Conservation (phyloP, 768 basidiomycete species). For the Termitomyces sp. region DNA sequence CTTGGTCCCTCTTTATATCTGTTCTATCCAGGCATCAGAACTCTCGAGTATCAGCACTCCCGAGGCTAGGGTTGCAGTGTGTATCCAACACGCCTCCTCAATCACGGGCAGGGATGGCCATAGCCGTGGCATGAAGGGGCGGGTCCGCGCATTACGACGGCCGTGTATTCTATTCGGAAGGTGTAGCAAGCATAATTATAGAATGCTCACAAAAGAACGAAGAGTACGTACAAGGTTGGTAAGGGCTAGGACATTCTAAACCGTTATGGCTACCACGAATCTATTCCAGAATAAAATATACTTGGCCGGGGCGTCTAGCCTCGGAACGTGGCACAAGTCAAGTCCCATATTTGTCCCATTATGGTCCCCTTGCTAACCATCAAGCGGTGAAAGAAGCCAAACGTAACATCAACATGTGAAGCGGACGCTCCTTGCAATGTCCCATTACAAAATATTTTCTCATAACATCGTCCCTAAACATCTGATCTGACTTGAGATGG, state of each 20-base stretch:
- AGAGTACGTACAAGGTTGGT: conserved; percentile 9
- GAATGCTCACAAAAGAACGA: conserved; percentile 10
- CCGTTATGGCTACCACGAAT: conserved; percentile 4
- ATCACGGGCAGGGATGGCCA: conserved; percentile 8
- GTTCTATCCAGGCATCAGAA: conserved; percentile 9
- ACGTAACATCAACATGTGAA: not conserved
- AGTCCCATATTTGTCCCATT: not conserved
- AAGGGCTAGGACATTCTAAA: not conserved
- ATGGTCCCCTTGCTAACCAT: not conserved
- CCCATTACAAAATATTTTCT: not conserved
- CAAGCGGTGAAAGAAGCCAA: not conserved
- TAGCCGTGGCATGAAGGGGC: conserved; percentile 12
- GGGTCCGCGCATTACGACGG: conserved; percentile 12
- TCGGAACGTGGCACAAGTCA: conserved; percentile 6
- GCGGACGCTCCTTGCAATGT: not conserved
- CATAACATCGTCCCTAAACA: not conserved
- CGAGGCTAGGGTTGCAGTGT: conserved; percentile 8
- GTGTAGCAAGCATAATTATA: conserved; percentile 9
- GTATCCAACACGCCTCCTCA: conserved; percentile 10
- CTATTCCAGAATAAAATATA: conserved; percentile 9
- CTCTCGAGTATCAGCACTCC: conserved; percentile 3
- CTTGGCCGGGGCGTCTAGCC: conserved; percentile 6
- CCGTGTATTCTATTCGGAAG: conserved; percentile 10
- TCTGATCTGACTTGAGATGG: not conserved
- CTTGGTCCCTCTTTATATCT: conserved; percentile 7